Conservation (phyloP, 371 early-diverging fungal genomes). For the Rhizopus stolonifer region DNA sequence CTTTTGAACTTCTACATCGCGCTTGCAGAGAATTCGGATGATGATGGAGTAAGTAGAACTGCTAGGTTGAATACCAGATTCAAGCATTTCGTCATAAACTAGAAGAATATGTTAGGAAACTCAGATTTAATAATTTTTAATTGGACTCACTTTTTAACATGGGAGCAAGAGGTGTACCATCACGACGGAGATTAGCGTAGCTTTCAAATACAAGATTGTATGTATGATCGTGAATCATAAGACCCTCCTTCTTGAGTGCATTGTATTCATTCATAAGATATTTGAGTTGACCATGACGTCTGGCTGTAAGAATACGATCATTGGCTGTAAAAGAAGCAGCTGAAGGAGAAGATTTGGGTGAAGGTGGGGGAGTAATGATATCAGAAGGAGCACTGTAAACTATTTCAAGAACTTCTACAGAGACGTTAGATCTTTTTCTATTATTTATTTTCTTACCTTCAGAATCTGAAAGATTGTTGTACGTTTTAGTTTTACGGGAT, state of each 20-base stretch:
- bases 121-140: neutral
- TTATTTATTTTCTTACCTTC: neutral
- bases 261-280: slow-evolving; percentile 30
- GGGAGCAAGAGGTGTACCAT: slow-evolving; percentile 34
- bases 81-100: slow-evolving; percentile 53
- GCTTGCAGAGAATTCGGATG: slow-evolving; percentile 44
- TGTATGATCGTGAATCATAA: slow-evolving; percentile 30
- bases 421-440: neutral
- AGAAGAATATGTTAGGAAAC: neutral
- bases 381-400: slow-evolving; percentile 14
- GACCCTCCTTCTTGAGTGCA: slow-evolving; percentile 36
- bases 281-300: slow-evolving; percentile 36
- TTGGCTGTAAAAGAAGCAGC: slow-evolving; percentile 28
- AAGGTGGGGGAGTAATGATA: slow-evolving; percentile 35
- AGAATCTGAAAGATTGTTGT: neutral
- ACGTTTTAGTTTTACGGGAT: slow-evolving; percentile 8
- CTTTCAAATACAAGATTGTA: slow-evolving; percentile 49
- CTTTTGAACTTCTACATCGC: slow-evolving; percentile 55
- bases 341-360: slow-evolving; percentile 24
- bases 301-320: slow-evolving; percentile 30
- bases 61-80: slow-evolving; percentile 35
- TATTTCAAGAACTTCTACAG: slow-evolving; percentile 11
- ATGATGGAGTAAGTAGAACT: slow-evolving; percentile 42
- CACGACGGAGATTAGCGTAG: slow-evolving; percentile 33
- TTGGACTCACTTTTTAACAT: slow-evolving; percentile 39